phyloP scores from a whole-genome alignment of 768 basidiomycete genomes.

The Rhodosporidiobolus odoratus region DNA sequence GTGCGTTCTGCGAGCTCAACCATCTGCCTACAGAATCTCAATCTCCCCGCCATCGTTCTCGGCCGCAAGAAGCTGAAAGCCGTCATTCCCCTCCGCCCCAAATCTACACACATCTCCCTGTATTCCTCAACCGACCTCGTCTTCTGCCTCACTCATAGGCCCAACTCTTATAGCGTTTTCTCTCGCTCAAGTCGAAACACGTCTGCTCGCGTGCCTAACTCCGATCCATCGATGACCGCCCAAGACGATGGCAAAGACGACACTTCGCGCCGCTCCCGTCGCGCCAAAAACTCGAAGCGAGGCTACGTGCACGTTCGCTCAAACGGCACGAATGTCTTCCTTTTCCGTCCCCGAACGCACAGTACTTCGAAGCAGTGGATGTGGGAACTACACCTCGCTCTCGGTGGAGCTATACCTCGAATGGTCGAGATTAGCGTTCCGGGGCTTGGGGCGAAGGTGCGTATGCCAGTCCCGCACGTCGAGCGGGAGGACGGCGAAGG shows the following conservation, averaged over 20 bases:
- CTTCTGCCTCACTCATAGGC: conserved; percentile 54
- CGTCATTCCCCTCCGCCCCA: conserved; percentile 63
- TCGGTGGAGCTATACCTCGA: conserved; percentile 67
- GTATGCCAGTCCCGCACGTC: conserved; percentile 29
- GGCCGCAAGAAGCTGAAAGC: conserved; percentile 75
- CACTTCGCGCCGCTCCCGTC: conserved; percentile 21
- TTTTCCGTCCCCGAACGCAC: conserved; percentile 74
- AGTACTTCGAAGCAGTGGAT: conserved; percentile 80
- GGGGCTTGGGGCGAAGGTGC: conserved; percentile 48
- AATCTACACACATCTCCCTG: conserved; percentile 66
- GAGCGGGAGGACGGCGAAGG: conserved; percentile 29
- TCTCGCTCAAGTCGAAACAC: conserved; percentile 50
- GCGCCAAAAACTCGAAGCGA: conserved; percentile 45
- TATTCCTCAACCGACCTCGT: conserved; percentile 83
- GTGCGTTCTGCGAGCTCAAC: not conserved
- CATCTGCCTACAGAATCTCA: conserved; percentile 46
- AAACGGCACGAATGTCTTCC: conserved; percentile 73
- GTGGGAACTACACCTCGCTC: conserved; percentile 74
- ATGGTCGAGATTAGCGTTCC: conserved; percentile 71
- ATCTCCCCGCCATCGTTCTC: conserved; percentile 62
- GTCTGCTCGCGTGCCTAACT: conserved; percentile 38
- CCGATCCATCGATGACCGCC: conserved; percentile 16
- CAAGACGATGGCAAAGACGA: conserved; percentile 40
- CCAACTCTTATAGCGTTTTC: conserved; percentile 50
- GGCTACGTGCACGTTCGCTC: conserved; percentile 54